Evolutionary conservation across 768 basidiomycete genomes (phyloP).

Genomic region (Termitomyces sp.): DNA sequence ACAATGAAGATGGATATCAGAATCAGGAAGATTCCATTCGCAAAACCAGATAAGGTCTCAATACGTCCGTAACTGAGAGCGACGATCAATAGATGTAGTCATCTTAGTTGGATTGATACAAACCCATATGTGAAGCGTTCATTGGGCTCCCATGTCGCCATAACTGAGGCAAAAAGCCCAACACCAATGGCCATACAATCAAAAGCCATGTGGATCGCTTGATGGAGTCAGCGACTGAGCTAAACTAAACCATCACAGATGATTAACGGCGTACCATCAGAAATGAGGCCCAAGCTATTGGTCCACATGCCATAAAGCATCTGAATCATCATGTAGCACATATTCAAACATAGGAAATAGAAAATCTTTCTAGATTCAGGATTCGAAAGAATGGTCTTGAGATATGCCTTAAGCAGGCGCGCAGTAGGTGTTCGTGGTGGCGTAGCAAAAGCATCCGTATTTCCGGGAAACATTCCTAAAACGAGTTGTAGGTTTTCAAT

Average conservation of each 20-base stretch:
- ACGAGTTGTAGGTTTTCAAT: background rate
- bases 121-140: constrained; percentile 94
- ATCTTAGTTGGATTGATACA: constrained; percentile 17
- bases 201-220: constrained; percentile 99
- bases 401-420: constrained; percentile 60
- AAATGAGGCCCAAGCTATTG: constrained; percentile 93
- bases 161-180: constrained; percentile 92
- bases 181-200: constrained; percentile 98
- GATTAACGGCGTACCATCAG: constrained; percentile 64
- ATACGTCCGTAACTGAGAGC: constrained; percentile 81
- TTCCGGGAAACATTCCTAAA: constrained; percentile 51
- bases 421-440: constrained; percentile 50
- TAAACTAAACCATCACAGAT: background rate
- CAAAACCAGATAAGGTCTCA: constrained; percentile 96
- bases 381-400: constrained; percentile 89
- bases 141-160: constrained; percentile 97
- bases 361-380: constrained; percentile 94
- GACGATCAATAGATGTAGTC: background rate
- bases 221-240: constrained; percentile 5
- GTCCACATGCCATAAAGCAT: constrained; percentile 98
- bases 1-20: constrained; percentile 97
- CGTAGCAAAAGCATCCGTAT: constrained; percentile 36
- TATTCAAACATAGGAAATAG: constrained; percentile 92
- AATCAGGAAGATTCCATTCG: constrained; percentile 93
- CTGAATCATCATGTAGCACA: constrained; percentile 96